Conservation (phyloP, 169 alveolate genomes). For the Plasmodium knowlesi region DNA sequence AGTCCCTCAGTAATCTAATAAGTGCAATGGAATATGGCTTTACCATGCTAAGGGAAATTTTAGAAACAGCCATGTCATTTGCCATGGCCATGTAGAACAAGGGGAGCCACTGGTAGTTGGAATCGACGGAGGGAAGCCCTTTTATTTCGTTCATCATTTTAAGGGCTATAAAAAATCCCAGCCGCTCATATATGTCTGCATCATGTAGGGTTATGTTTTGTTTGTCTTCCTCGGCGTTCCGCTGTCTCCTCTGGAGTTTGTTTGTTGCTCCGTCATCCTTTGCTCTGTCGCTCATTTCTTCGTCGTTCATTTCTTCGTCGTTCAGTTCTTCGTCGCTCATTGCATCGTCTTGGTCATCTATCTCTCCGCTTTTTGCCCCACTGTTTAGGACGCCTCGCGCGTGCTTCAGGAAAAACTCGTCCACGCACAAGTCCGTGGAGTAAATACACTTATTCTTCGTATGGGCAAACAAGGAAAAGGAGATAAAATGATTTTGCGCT, state of each 20-base stretch:
- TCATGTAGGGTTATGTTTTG: not conserved
- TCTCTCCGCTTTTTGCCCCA: no score
- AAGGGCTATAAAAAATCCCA: constrained; percentile 68
- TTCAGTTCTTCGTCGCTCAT: not conserved
- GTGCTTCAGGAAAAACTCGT: constrained; percentile 5
- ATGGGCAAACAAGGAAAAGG: constrained; percentile 72
- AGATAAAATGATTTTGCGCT: constrained; percentile 27
- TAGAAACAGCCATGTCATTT: constrained; percentile 62
- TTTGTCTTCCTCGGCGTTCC: not conserved
- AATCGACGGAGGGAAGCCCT: constrained; percentile 64
- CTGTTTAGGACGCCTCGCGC: not conserved
- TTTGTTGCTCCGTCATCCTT: not conserved
- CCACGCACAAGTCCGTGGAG: constrained; percentile 50
- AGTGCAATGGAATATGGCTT: constrained; percentile 67
- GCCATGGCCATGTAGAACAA: constrained; percentile 66
- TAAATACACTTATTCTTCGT: constrained; percentile 57
- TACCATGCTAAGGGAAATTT: constrained; percentile 27
- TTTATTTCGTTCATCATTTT: constrained; percentile 65
- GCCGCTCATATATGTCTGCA: constrained; percentile 71
- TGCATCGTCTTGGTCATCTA: not conserved
- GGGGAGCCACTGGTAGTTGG: constrained; percentile 75
- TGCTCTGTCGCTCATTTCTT: not conserved
- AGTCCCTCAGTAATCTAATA: constrained; percentile 59
- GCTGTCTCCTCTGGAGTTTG: not conserved
- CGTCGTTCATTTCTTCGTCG: not conserved